Evolutionary conservation across 1,284 basidiomycete genomes (phyloP), one percentile per base, ranked within the genome.

Genomic region (Hemileia vastatrix): DNA sequence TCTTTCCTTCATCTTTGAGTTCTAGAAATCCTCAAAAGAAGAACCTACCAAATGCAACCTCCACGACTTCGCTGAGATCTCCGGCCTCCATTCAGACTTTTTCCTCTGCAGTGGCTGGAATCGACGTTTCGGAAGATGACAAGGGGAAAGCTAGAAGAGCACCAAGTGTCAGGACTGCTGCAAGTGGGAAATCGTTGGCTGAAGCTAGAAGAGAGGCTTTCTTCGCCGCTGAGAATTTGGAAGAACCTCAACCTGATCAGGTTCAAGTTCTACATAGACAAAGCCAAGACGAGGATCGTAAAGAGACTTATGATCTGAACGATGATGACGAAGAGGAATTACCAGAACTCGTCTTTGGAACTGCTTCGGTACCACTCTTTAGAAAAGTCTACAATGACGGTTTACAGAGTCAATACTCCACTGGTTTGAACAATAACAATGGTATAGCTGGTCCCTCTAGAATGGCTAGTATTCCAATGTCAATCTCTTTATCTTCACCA

Each of bases 281-380:
- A 31, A 8, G 57, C 54, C 6, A 27, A 51, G 15, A 18, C 24
- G 45, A 51, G 32, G 27, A 63, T n/a, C 55, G 48, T 13, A 57
- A 64, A 4, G 64, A 67, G 36, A 63, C 49, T 4, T 63, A 67
- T 51, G 43, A 43, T 2, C 49, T 43, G 6, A 67, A 68, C 11
- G 69, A 69, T 23, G 69, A 67, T 13, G 70, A 71, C 31, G 70
- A 70, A 59, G 71, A 71, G 45, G 70, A 71, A 64, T 64, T 72
- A 13, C 70, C 71, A 1, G 71, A 72, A 64, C 67, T 72, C 43
- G 67, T 72, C 32, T 70, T 72, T 64, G 71, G 71, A 31, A 72
- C 71, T 1, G 70, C 71, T 15, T 67, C 65, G n/a, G 70, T 71
- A n/a, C 71, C 71, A n/a, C 65, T 72, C 45, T 72, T 40, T 40